Conservation (phyloP, 176 grass and related monocot species). For the Avena eriantha region DNA sequence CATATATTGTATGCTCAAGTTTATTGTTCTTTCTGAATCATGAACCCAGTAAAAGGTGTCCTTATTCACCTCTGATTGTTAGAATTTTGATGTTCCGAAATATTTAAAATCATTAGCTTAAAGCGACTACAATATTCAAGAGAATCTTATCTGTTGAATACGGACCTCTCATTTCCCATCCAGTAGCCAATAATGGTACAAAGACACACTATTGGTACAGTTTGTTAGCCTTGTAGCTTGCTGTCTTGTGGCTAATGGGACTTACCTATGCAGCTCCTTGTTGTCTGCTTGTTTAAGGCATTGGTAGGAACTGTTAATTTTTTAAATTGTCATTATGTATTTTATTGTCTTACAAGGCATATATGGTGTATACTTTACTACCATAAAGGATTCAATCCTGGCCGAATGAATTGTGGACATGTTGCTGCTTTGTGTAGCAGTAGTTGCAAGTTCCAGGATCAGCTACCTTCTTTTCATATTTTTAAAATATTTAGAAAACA, state of each 20-base stretch:
- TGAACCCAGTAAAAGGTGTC: too few species aligned
- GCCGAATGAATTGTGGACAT: neutral
- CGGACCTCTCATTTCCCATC: neutral
- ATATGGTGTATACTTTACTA: neutral
- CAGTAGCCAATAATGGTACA: conserved; percentile 5
- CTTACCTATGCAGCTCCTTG: neutral
- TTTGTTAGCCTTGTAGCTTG: conserved; percentile 8
- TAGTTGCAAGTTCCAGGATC: neutral
- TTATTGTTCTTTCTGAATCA: too few species aligned
- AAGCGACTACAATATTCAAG: neutral
- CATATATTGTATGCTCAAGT: too few species aligned
- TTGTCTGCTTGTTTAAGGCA: neutral
- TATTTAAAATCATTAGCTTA: too few species aligned
- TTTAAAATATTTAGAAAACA: neutral
- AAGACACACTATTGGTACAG: neutral
- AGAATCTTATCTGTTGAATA: conserved; percentile 30
- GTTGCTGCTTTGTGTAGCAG: neutral
- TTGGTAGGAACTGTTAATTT: neutral
- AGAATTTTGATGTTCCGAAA: too few species aligned
- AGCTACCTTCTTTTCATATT: neutral
- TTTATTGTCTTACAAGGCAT: too few species aligned
- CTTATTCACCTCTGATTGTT: too few species aligned
- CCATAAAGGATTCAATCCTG: neutral
- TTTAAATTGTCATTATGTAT: too few species aligned
- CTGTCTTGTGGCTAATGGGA: conserved; percentile 16